phyloP scores from a whole-genome alignment of 805 yeast species.

The Barnettozyma pratensis region DNA sequence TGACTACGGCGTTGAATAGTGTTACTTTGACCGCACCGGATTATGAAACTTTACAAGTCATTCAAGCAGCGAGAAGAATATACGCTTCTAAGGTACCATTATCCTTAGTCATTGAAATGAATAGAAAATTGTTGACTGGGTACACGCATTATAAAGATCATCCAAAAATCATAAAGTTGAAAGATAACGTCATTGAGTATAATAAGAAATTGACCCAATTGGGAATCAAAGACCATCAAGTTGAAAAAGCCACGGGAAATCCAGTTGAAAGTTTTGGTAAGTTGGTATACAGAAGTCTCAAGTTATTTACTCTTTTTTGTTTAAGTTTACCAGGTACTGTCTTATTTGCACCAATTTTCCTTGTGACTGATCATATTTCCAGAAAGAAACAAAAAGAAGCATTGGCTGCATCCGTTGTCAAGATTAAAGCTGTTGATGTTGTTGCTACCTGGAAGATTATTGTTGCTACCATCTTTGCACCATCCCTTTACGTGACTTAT shows the following conservation, averaged over 20 bases:
- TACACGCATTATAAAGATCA: conserved; percentile 72
- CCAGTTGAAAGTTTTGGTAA: conserved; percentile 42
- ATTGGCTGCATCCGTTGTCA: conserved; percentile 84
- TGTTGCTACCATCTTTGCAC: conserved; percentile 80
- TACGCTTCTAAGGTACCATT: conserved; percentile 69
- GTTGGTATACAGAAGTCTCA: conserved; percentile 46
- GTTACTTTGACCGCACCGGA: conserved; percentile 95
- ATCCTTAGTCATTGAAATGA: conserved; percentile 80
- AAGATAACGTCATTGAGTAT: conserved; percentile 59
- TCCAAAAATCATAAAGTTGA: conserved; percentile 58
- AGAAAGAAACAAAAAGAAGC: conserved; percentile 71
- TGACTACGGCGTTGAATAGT: conserved; percentile 71
- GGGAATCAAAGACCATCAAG: conserved; percentile 71
- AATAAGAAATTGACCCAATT: conserved; percentile 59
- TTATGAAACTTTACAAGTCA: conserved; percentile 87
- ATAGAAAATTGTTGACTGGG: conserved; percentile 79
- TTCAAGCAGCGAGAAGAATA: conserved; percentile 88
- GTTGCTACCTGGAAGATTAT: conserved; percentile 94
- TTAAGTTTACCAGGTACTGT: conserved; percentile 82
- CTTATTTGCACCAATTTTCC: conserved; percentile 80
- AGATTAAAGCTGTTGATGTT: conserved; percentile 85
- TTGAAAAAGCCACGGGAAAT: conserved; percentile 46
- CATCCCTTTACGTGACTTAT: conserved; percentile 73
- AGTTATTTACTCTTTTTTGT: conserved; percentile 45
- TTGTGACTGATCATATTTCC: conserved; percentile 66